A percentile compares a stretch with the other conserved stretches of the same genome.
These are phyloP conservation scores for Periconia digitata DNA, from an alignment of 2,329 filamentous ascomycete species.

Conservation along the genomic window DNA sequence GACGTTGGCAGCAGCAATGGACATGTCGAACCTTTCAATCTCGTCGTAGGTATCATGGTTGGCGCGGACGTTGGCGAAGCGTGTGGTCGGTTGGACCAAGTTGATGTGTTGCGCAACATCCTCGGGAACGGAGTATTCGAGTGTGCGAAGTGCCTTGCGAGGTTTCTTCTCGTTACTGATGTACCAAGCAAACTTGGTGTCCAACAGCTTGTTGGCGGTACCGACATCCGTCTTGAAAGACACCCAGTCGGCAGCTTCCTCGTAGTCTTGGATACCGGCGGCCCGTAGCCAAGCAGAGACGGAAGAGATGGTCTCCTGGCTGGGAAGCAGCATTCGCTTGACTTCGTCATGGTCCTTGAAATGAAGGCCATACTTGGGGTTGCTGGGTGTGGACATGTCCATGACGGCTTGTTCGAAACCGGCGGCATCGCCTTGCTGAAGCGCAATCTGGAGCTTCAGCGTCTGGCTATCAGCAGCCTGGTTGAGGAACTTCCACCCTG, in stretches of 20 bases:
- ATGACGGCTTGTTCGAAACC: slow-evolving; percentile 44
- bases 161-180: slow-evolving; percentile 37
- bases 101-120: slow-evolving; percentile 45
- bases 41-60: slow-evolving; percentile 21
- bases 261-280: slow-evolving; percentile 40
- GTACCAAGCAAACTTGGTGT: slow-evolving; percentile 52
- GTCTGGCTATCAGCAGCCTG: slow-evolving; percentile 19
- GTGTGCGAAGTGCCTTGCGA: slow-evolving; percentile 47
- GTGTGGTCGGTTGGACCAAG: slow-evolving; percentile 55
- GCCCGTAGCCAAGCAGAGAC: slow-evolving; percentile 50
- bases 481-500: slow-evolving; percentile 27
- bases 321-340: slow-evolving; percentile 47
- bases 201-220: slow-evolving; percentile 48
- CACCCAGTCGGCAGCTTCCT: slow-evolving; percentile 42
- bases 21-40: slow-evolving; percentile 15
- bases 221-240: slow-evolving; percentile 43
- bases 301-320: slow-evolving; percentile 37
- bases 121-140: slow-evolving; percentile 46
- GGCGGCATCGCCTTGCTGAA: slow-evolving; percentile 32
- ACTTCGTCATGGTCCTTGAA: slow-evolving; percentile 47
- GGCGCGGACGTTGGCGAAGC: slow-evolving; percentile 45
- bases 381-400: slow-evolving; percentile 51
- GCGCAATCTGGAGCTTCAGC: slow-evolving; percentile 33
- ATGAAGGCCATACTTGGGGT: slow-evolving; percentile 53
- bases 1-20: slow-evolving; percentile 11